phyloP scores from a whole-genome alignment of 2,329 filamentous ascomycete genomes.

The Bimuria novae-zelandiae region DNA sequence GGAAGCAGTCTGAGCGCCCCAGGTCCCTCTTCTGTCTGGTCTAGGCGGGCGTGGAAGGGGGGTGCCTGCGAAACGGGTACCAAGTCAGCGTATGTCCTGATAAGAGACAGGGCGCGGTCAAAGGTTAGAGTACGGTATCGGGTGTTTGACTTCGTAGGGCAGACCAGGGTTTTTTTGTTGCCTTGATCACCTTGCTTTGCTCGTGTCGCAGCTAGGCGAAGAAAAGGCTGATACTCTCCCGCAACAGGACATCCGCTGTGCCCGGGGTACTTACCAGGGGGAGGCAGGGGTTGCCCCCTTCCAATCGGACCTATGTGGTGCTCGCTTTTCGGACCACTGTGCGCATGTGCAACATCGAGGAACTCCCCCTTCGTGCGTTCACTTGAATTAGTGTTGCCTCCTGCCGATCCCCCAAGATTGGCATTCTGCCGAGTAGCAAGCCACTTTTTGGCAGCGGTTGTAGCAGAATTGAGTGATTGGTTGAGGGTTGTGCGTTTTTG shows the following conservation, averaged over 20 bases:
- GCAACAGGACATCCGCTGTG: slow-evolving; percentile 47
- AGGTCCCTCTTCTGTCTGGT: slow-evolving; percentile 55
- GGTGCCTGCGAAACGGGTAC: slow-evolving; percentile 63
- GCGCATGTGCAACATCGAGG: not conserved
- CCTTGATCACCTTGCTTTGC: no score
- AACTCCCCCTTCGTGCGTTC: slow-evolving; percentile 9
- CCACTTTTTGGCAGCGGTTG: slow-evolving; percentile 65
- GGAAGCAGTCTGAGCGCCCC: slow-evolving; percentile 55
- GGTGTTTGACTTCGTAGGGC: no score
- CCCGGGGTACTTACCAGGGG: not conserved
- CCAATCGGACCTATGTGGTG: slow-evolving; percentile 1
- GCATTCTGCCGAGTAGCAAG: slow-evolving; percentile 52
- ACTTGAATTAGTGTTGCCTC: not conserved
- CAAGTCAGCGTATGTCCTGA: slow-evolving; percentile 50
- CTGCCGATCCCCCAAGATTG: not conserved
- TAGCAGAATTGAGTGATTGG: slow-evolving; percentile 52
- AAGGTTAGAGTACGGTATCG: not conserved
- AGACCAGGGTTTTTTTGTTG: no score
- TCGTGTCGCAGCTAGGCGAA: no score
- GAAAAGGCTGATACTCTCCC: no score
- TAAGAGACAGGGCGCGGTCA: not conserved
- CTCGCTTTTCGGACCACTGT: not conserved
- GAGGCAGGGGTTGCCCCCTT: not conserved
- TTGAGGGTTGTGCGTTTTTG: slow-evolving; percentile 32
- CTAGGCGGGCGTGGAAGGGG: slow-evolving; percentile 74